Base-by-base conservation (phyloP, 2,329 filamentous ascomycete species). In the Coniochaeta sp. region DNA sequence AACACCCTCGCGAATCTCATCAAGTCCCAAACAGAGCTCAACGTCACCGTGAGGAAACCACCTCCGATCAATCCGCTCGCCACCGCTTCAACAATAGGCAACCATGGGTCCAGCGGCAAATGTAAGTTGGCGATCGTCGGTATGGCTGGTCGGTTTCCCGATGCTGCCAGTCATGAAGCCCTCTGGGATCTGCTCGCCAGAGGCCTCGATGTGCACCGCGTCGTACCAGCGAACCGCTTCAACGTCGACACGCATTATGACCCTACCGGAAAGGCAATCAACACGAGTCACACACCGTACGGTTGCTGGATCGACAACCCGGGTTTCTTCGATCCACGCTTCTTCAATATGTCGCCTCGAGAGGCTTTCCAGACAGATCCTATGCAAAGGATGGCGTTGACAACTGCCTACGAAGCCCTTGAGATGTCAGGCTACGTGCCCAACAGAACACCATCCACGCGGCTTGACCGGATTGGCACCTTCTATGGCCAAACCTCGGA, bases 311-410 rank as follows among this genome's bases (percentile, higher is more conserved):
- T 91, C 65, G 85, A 91, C 63, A 83, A 91, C 63, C 89, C 89
- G 0, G 89, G 89, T 60, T 78, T 89, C 56, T 93, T 93, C 68
- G 90, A 93, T 67, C 87, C 89, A n/a, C 81, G 87, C 1, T 93
- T 93, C 75, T 93, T 93, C 82, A 91, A 91, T 73, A 92, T 93
- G 87, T 92, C 89, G 38, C 89, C 89, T 6, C 84, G 89, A 66
- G 89, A 93, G 73, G 90, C 90, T 31, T 83, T 85, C 58, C 89
- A 92, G 69, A 91, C 89, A 1, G 90, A 93, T 70, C 90, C 90
- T 0, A 91, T 91, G 82, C 89, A 91, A 71, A 83, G 90, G 66
- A 79, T 93, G 65, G 88, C 89, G 3, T 76, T 95, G 24, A 84
- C 87, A 9, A 91, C 89, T 2, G 89, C 89, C 0, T 93, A 91